These are phyloP conservation scores for Coemansia sp. DNA, from an alignment of 192 early-diverging fungal species.

Conservation along the genomic window DNA sequence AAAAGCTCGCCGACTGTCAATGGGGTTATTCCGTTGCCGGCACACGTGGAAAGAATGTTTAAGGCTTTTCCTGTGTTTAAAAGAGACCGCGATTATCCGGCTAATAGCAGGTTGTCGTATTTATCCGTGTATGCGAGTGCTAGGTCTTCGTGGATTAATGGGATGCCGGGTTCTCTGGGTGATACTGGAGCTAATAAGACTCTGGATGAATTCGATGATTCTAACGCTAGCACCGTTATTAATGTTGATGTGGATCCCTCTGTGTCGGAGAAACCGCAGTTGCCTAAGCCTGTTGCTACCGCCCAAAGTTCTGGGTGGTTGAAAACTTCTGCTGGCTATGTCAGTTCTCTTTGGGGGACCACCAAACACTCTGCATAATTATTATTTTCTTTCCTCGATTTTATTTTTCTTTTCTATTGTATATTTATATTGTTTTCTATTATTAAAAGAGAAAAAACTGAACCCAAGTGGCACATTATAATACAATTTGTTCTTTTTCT, in stretches of 20 bases:
- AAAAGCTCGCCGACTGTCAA: neutral
- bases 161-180: too few relatives aligned
- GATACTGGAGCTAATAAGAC: neutral
- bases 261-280: neutral
- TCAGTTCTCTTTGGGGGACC: neutral
- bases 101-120: neutral
- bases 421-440: too few relatives aligned
- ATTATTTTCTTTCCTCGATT: too few relatives aligned
- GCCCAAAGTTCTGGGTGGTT: neutral
- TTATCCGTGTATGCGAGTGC: conserved; percentile 27
- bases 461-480: too few relatives aligned
- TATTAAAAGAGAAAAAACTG: too few relatives aligned
- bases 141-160: conserved; percentile 12
- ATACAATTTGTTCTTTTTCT: neutral
- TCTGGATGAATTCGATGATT: neutral
- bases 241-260: neutral
- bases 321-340: neutral
- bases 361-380: too few relatives aligned
- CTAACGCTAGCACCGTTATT: conserved; percentile 8
- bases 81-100: conserved; percentile 4
- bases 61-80: conserved; percentile 21
- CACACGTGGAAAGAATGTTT: conserved; percentile 17
- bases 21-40: conserved; percentile 10
- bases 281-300: too few relatives aligned
- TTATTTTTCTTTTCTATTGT: too few relatives aligned